Evolutionary conservation across 192 early-diverging fungal genomes (phyloP).

Genomic region (Coemansia sp.): DNA sequence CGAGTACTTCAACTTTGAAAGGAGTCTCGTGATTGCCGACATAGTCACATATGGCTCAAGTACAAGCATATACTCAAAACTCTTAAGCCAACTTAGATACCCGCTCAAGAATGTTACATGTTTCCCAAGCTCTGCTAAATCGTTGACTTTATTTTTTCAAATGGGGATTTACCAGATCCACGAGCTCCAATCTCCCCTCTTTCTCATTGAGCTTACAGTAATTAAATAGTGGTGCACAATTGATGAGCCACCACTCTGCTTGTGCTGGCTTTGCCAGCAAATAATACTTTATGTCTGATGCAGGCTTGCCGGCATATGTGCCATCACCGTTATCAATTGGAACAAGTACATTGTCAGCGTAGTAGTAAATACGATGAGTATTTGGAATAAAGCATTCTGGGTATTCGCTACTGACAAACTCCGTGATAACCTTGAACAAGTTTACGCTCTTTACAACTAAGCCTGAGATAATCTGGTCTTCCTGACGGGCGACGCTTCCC

Average conservation of each 20-base stretch:
- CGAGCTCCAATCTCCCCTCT: neutral
- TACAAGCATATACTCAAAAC: neutral
- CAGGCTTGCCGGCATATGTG: neutral
- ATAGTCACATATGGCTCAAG: too few relatives aligned
- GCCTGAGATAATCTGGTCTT: neutral
- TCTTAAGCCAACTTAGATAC: too few relatives aligned
- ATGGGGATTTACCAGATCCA: neutral
- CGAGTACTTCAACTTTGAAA: too few relatives aligned
- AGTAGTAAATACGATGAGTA: conserved; percentile 4
- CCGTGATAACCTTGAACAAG: neutral
- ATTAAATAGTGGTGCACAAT: neutral
- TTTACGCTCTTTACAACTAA: neutral
- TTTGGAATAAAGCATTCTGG: neutral
- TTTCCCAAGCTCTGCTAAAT: neutral
- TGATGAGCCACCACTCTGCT: neutral
- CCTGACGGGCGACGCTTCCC: neutral
- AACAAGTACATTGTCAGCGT: neutral
- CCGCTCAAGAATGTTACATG: neutral
- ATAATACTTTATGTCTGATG: neutral
- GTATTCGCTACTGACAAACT: neutral
- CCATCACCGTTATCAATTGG: neutral
- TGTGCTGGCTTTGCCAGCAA: neutral
- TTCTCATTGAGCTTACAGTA: neutral
- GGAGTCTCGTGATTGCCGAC: too few relatives aligned
- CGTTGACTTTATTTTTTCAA: neutral